Percentiles rank a stretch among this genome's conserved stretches.
phyloP scores from a whole-genome alignment of 768 basidiomycete genomes.

The Amanita pseudoporphyria region DNA sequence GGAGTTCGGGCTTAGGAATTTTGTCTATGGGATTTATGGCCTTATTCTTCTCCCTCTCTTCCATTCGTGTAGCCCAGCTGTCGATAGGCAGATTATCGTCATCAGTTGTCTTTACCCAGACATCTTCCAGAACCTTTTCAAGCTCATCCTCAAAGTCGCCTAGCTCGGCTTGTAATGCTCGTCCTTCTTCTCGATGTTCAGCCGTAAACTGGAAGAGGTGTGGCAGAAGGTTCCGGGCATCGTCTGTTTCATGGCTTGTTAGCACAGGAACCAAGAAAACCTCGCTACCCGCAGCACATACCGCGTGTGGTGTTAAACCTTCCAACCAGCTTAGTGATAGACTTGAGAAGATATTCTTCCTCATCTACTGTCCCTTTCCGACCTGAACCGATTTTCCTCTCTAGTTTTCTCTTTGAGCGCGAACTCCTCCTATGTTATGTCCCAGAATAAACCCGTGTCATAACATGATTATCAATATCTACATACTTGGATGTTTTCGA shows the following conservation, averaged over 20 bases:
- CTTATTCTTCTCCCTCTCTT: slow-evolving; percentile 38
- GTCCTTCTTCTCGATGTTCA: slow-evolving; percentile 61
- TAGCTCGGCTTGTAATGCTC: slow-evolving; percentile 52
- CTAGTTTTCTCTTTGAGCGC: slow-evolving; percentile 76
- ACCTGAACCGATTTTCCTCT: slow-evolving; percentile 81
- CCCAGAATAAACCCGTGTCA: slow-evolving; percentile 1
- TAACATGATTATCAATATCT: neutral
- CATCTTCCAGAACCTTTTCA: slow-evolving; percentile 44
- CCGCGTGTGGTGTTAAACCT: slow-evolving; percentile 56
- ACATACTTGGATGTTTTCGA: slow-evolving; percentile 68
- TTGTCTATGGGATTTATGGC: slow-evolving; percentile 40
- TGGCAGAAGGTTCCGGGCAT: slow-evolving; percentile 58
- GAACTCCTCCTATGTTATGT: slow-evolving; percentile 49
- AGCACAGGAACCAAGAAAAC: neutral
- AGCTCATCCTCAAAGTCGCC: slow-evolving; percentile 48
- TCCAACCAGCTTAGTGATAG: slow-evolving; percentile 64
- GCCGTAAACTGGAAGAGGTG: slow-evolving; percentile 64
- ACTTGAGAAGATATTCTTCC: slow-evolving; percentile 86
- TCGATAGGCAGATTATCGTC: slow-evolving; percentile 23
- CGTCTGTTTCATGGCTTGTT: slow-evolving; percentile 35
- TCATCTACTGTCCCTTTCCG: slow-evolving; percentile 94
- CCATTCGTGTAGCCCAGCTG: slow-evolving; percentile 46
- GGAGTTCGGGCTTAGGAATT: slow-evolving; percentile 40
- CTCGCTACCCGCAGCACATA: slow-evolving; percentile 20
- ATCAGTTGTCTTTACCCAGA: slow-evolving; percentile 45